A percentile compares a stretch with the other conserved stretches of the same genome.
Evolutionary conservation across 75 land plant genomes (phyloP).

Genomic region (Larix kaempferi): DNA sequence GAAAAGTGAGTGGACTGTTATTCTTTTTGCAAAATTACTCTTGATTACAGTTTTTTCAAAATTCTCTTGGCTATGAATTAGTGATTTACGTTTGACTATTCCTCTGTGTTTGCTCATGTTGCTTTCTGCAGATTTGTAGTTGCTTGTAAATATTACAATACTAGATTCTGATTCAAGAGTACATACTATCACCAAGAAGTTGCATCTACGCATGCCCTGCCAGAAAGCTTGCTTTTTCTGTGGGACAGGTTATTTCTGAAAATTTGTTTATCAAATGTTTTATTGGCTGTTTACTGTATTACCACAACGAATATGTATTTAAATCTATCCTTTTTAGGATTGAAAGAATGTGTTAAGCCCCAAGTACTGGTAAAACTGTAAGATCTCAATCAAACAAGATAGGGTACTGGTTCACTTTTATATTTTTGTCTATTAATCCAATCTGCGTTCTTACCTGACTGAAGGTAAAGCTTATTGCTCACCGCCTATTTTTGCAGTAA

Average conservation of each 20-base stretch:
- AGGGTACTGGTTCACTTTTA: conserved; percentile 20
- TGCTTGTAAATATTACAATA: conserved; percentile 34
- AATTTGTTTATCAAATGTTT: background rate
- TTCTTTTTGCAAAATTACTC: background rate
- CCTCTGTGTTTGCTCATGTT: background rate
- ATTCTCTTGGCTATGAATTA: background rate
- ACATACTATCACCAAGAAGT: conserved; percentile 54
- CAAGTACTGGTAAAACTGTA: conserved; percentile 49
- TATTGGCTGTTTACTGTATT: background rate
- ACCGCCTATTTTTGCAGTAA: background rate
- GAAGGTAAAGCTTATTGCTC: background rate
- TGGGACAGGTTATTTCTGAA: conserved; percentile 53
- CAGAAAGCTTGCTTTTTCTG: conserved; percentile 48
- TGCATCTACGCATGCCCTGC: conserved; percentile 44
- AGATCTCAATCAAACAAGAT: conserved; percentile 44
- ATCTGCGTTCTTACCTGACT: background rate
- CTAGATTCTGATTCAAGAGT: conserved; percentile 34
- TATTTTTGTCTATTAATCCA: background rate
- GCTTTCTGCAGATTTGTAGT: conserved; percentile 50
- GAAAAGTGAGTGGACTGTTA: conserved; percentile 42
- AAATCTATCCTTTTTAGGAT: conserved; percentile 36
- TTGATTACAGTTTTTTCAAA: background rate
- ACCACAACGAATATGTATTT: background rate
- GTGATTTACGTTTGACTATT: background rate
- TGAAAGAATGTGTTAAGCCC: conserved; percentile 52